phyloP scores from a whole-genome alignment of 2,329 filamentous ascomycete genomes.

The Blumeria hordei region DNA sequence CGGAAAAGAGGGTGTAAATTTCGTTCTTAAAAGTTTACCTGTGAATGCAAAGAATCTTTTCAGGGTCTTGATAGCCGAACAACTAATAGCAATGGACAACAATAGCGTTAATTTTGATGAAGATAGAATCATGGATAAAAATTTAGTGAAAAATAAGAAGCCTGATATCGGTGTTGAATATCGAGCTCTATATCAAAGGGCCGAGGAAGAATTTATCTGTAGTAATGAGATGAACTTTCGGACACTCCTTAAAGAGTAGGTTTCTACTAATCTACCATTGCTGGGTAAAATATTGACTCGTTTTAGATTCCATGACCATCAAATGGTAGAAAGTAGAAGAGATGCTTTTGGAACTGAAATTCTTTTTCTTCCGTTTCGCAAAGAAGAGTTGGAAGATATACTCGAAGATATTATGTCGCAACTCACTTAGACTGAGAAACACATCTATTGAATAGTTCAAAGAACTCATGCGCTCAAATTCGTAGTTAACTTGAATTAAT shows the following conservation, averaged over 20 bases:
- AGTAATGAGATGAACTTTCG: slow-evolving; percentile 91
- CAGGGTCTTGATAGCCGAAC: slow-evolving; percentile 60
- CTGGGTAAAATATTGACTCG: neutral
- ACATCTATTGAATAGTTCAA: too few species aligned
- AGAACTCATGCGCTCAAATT: too few species aligned
- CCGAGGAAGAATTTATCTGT: slow-evolving; percentile 89
- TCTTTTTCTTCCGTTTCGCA: slow-evolving; percentile 61
- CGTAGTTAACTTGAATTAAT: too few species aligned
- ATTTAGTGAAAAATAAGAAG: slow-evolving; percentile 10
- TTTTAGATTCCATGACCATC: slow-evolving; percentile 71
- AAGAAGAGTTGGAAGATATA: slow-evolving; percentile 72
- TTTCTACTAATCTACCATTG: slow-evolving; percentile 3
- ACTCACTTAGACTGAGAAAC: too few species aligned
- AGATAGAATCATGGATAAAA: slow-evolving; percentile 10
- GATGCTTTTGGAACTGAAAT: slow-evolving; percentile 70
- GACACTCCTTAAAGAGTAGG: slow-evolving; percentile 74
- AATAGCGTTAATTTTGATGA: slow-evolving; percentile 19
- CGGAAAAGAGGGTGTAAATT: slow-evolving; percentile 75
- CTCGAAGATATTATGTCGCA: slow-evolving; percentile 40
- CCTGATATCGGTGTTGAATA: slow-evolving; percentile 54
- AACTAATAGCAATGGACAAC: slow-evolving; percentile 43
- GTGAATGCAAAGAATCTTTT: slow-evolving; percentile 84
- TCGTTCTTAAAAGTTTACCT: slow-evolving; percentile 71
- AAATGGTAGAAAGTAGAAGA: slow-evolving; percentile 80
- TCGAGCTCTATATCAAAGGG: slow-evolving; percentile 76